A percentile compares a stretch with the other conserved stretches of the same genome.
Conservation (phyloP, 108 stramenopile species). For the Thalassiosira profunda region DNA sequence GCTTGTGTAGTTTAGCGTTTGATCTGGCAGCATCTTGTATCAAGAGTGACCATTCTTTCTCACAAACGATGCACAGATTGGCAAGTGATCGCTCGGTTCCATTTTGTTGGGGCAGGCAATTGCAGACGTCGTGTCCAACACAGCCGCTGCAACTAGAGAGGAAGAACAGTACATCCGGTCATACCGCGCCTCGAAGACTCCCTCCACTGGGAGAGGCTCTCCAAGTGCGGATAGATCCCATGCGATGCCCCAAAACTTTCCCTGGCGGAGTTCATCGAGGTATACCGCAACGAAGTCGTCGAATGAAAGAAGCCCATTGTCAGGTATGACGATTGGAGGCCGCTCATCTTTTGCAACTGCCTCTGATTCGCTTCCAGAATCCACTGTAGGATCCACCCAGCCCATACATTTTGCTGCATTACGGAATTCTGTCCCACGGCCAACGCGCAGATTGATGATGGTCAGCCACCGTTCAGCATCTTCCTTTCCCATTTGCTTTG, state of each 20-base stretch:
- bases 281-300: conserved; percentile 84
- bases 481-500: conserved; percentile 53
- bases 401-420: conserved; percentile 76
- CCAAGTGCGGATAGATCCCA: conserved; percentile 85
- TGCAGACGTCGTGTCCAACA: conserved; percentile 59
- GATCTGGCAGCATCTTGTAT: too few species aligned
- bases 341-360: conserved; percentile 34
- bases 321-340: conserved; percentile 60
- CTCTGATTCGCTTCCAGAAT: conserved; percentile 28
- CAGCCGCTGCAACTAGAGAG: conserved; percentile 58
- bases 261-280: conserved; percentile 75
- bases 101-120: conserved; percentile 75
- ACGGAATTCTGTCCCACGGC: conserved; percentile 84
- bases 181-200: conserved; percentile 83
- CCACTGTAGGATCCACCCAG: conserved; percentile 54
- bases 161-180: conserved; percentile 88
- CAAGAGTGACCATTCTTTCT: not conserved
- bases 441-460: conserved; percentile 71
- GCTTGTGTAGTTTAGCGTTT: too few species aligned
- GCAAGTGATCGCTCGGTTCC: conserved; percentile 94
- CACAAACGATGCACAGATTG: conserved; percentile 80
- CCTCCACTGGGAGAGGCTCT: conserved; percentile 75
- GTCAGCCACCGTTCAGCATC: conserved; percentile 90
- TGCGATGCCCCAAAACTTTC: conserved; percentile 96
- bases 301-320: conserved; percentile 60